These are phyloP conservation scores for Peniophora sp. DNA, from an alignment of 1,284 basidiomycete genomes.

Conservation along the genomic window DNA sequence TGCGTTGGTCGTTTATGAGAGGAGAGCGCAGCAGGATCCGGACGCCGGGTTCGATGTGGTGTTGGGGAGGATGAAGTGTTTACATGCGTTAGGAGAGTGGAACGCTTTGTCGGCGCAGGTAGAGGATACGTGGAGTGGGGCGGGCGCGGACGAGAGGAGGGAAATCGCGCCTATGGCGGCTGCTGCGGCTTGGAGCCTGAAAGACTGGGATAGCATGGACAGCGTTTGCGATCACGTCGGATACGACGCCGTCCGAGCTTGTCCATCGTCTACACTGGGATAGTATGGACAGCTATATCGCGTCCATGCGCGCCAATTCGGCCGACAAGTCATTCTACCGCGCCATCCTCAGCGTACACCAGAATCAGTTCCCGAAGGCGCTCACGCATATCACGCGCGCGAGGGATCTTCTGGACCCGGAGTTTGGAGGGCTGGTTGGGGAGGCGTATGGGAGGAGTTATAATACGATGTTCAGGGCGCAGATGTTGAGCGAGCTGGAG, in stretches of 20 bases:
- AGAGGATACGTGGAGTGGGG: constrained; percentile 83
- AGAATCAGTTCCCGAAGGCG: constrained; percentile 94
- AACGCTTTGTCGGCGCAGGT: constrained; percentile 85
- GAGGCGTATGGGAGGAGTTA: constrained; percentile 97
- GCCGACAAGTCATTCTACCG: constrained; percentile 95
- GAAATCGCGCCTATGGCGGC: constrained; percentile 96
- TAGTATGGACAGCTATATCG: constrained; percentile 97
- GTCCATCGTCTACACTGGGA: constrained; percentile 87
- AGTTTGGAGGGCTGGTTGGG: constrained; percentile 87
- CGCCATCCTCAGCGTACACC: constrained; percentile 92
- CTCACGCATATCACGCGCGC: constrained; percentile 89
- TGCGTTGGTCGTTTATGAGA: constrained; percentile 83
- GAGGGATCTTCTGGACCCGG: constrained; percentile 89
- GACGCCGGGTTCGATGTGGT: constrained; percentile 60
- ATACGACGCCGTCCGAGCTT: constrained; percentile 79
- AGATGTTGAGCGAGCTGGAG: constrained; percentile 98
- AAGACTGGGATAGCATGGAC: constrained; percentile 98
- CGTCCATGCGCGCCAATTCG: constrained; percentile 90
- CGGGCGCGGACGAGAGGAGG: constrained; percentile 77
- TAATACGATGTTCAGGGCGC: constrained; percentile 93
- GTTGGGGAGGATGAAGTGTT: constrained; percentile 89
- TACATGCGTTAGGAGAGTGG: constrained; percentile 99
- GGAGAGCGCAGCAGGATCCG: constrained; percentile 65
- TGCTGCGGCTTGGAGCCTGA: constrained; percentile 94
- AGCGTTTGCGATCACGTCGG: constrained; percentile 80